phyloP scores from a whole-genome alignment of 257 asterid genomes.

The Eustoma russellianum region DNA sequence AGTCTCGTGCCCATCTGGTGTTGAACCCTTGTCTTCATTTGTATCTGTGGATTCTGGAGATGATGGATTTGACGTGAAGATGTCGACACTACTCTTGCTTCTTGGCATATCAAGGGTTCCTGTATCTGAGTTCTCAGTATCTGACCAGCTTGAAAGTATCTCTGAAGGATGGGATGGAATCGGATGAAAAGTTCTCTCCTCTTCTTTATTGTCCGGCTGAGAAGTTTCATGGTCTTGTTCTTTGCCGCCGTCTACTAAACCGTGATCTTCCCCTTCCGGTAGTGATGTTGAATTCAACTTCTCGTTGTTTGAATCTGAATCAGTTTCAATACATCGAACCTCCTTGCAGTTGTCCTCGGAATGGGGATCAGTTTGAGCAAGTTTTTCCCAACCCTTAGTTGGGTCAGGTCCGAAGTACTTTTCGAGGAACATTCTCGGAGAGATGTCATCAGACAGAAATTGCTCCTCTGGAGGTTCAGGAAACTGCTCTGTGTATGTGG shows the following conservation, averaged over 20 bases:
- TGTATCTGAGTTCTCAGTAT: slow-evolving; percentile 18
- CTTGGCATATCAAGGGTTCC: slow-evolving; percentile 18
- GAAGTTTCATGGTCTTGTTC: slow-evolving; percentile 1
- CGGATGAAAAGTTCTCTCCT: slow-evolving; percentile 1
- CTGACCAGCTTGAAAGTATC: no score
- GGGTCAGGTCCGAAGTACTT: slow-evolving; percentile 98
- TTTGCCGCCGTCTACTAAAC: slow-evolving; percentile 15
- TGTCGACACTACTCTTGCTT: slow-evolving; percentile 39
- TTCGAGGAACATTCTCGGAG: slow-evolving; percentile 65
- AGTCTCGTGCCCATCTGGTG: slow-evolving; percentile 9
- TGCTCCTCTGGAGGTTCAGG: slow-evolving; percentile 53
- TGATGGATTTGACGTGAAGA: slow-evolving; percentile 17
- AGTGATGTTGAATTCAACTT: slow-evolving; percentile 10
- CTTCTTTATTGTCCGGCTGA: slow-evolving; percentile 5
- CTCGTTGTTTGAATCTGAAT: slow-evolving; percentile 12
- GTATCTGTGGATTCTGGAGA: slow-evolving; percentile 16
- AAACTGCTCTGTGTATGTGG: slow-evolving; percentile 36
- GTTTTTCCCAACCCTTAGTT: slow-evolving; percentile 78
- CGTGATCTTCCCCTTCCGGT: slow-evolving; percentile 20
- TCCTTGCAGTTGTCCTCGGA: slow-evolving; percentile 50
- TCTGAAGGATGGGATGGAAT: slow-evolving; percentile 26
- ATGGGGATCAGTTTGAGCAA: slow-evolving; percentile 24
- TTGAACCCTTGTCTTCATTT: slow-evolving; percentile 16
- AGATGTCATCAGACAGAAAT: slow-evolving; percentile 55
- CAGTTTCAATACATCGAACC: slow-evolving; percentile 50